A percentile compares a stretch with the other conserved stretches of the same genome.
These are phyloP conservation scores for Phtheirospermum japonicum DNA, from an alignment of 257 asterid species.

Conservation along the genomic window DNA sequence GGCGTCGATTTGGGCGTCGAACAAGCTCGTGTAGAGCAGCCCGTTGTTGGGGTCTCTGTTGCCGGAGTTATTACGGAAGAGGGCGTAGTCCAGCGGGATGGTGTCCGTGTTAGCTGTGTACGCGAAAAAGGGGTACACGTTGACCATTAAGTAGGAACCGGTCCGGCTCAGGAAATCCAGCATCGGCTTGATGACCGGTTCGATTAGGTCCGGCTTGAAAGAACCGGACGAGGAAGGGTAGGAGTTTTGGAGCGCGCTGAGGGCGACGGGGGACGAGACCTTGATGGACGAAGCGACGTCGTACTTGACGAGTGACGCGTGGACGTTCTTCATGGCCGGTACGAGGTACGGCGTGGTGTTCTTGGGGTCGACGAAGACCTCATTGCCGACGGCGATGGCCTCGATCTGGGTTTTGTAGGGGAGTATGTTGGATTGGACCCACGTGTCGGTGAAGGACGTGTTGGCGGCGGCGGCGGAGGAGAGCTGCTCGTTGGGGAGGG, in stretches of 20 bases:
- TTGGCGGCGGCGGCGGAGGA: conserved; percentile 50
- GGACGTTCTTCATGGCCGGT: conserved; percentile 77
- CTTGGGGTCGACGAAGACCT: conserved; percentile 62
- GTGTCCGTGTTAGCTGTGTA: conserved; percentile 60
- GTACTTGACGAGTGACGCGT: conserved; percentile 53
- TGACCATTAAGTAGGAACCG: conserved; percentile 69
- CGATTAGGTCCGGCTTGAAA: conserved; percentile 55
- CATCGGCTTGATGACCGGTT: conserved; percentile 84
- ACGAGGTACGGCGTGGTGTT: conserved; percentile 63
- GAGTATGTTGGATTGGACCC: conserved; percentile 67
- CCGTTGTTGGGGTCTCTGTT: conserved; percentile 60
- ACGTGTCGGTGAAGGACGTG: conserved; percentile 61
- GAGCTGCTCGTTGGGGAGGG: conserved; percentile 78
- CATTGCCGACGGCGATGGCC: conserved; percentile 82
- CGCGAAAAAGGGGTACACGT: conserved; percentile 77
- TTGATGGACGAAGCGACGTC: conserved; percentile 45
- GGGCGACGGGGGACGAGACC: conserved; percentile 71
- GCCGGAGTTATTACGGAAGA: conserved; percentile 51
- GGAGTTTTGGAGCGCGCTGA: conserved; percentile 55
- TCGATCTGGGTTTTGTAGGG: conserved; percentile 55
- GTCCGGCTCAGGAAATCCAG: conserved; percentile 51
- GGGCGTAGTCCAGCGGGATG: conserved; percentile 64
- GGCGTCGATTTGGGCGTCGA: conserved; percentile 89
- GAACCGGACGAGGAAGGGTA: conserved; percentile 86
- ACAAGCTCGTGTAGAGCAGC: conserved; percentile 50